phyloP scores from a whole-genome alignment of 2,329 filamentous ascomycete genomes.

The Apiospora aurea region DNA sequence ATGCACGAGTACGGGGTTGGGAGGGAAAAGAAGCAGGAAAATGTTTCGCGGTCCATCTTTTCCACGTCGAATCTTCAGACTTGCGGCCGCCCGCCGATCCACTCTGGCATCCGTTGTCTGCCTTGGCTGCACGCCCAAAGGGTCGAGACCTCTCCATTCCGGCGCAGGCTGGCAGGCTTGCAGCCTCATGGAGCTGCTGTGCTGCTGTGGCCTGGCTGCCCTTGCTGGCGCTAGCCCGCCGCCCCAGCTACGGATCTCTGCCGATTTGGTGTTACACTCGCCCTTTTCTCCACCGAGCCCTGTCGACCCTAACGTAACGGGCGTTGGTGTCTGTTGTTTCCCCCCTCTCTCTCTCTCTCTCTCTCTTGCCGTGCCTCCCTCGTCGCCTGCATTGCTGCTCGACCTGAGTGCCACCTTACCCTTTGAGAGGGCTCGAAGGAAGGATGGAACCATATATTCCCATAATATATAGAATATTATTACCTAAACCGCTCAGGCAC shows the following conservation, averaged over 20 bases:
- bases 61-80: not conserved
- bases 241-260: conserved; percentile 5
- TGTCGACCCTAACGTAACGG: not conserved
- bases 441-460: not conserved
- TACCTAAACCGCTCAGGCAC: conserved; percentile 15
- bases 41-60: not conserved
- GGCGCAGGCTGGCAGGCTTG: conserved; percentile 7
- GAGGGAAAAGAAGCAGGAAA: not conserved
- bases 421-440: not conserved
- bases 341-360: not conserved
- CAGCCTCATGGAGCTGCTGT: conserved; percentile 6
- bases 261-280: conserved; percentile 2
- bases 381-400: too few species aligned
- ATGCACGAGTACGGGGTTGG: not conserved
- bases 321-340: not conserved
- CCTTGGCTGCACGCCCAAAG: conserved; percentile 18
- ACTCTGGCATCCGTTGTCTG: conserved; percentile 16
- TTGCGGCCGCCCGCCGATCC: conserved; percentile 1
- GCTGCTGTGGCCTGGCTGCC: conserved; percentile 4
- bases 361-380: not conserved
- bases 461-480: not conserved
- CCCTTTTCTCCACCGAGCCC: not conserved
- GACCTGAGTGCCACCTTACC: not conserved
- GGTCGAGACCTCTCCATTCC: conserved; percentile 16
- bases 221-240: conserved; percentile 7